Conservation (phyloP, 768 basidiomycete genomes). For the Russula sp. region DNA sequence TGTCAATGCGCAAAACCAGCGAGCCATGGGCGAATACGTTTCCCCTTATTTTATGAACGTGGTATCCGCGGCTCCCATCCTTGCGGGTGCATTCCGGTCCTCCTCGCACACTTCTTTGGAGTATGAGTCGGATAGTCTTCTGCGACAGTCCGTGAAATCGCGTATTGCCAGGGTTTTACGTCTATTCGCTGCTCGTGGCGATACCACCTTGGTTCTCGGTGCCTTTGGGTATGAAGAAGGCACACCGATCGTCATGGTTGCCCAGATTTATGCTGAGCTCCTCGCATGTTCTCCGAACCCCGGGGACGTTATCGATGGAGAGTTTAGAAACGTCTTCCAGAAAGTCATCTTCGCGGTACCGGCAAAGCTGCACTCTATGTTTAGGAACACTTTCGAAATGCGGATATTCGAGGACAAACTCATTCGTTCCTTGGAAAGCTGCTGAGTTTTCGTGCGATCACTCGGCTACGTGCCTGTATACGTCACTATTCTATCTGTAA, state of each 20-base stretch:
- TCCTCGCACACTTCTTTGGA: constrained; percentile 1
- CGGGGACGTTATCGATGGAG: constrained; percentile 12
- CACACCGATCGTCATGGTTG: constrained; percentile 16
- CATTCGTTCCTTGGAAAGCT: constrained; percentile 13
- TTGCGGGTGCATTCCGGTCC: constrained; percentile 2
- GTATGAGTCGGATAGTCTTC: constrained; percentile 1
- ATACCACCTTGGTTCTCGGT: constrained; percentile 26
- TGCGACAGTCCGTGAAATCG: constrained; percentile 23
- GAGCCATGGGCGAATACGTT: constrained; percentile 29
- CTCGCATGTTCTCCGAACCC: constrained; percentile 17
- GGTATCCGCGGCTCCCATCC: constrained; percentile 18
- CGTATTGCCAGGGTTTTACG: constrained; percentile 20
- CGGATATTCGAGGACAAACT: constrained; percentile 27
- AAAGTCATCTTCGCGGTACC: constrained; percentile 27
- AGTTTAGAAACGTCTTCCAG: constrained; percentile 24
- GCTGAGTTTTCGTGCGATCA: background rate
- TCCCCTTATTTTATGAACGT: constrained; percentile 30
- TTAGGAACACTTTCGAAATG: constrained; percentile 26
- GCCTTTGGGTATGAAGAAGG: constrained; percentile 25
- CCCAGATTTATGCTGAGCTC: constrained; percentile 29
- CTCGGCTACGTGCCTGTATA: background rate
- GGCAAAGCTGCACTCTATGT: constrained; percentile 15
- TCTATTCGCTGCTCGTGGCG: constrained; percentile 21
- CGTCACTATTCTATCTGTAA: background rate
- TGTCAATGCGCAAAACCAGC: constrained; percentile 26